Conservation (phyloP, 1,284 basidiomycete genomes). For the Tilletia setariae region DNA sequence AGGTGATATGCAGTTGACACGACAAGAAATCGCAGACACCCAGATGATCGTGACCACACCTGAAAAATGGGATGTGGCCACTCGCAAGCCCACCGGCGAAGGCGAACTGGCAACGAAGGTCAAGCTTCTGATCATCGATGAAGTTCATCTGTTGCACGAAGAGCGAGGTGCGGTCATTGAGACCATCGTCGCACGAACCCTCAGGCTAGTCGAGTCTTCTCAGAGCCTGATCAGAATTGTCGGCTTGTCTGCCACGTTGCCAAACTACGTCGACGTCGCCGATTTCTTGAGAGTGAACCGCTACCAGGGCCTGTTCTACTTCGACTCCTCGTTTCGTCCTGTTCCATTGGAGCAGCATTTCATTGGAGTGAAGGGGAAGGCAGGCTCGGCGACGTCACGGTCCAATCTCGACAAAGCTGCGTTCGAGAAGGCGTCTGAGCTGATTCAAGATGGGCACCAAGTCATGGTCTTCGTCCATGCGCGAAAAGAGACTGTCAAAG, state of each 20-base stretch:
- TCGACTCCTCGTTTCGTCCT: conserved; percentile 94
- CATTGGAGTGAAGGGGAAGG: conserved; percentile 89
- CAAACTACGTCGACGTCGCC: conserved; percentile 95
- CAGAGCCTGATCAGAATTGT: conserved; percentile 98
- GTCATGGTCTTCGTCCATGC: conserved; percentile 99
- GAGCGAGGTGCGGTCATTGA: conserved; percentile 98
- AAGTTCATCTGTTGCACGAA: conserved; percentile 95
- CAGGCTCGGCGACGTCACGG: conserved; percentile 69
- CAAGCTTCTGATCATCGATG: conserved; percentile 94
- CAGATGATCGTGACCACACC: conserved; percentile 99
- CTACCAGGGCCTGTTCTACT: conserved; percentile 92
- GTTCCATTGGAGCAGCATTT: conserved; percentile 98
- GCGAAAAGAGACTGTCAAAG: conserved; percentile 95
- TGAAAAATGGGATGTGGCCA: conserved; percentile 99
- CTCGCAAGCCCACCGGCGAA: conserved; percentile 91
- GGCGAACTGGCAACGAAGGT: conserved; percentile 83
- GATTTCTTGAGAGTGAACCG: conserved; percentile 90
- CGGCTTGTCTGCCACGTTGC: conserved; percentile 93
- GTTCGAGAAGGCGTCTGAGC: conserved; percentile 68
- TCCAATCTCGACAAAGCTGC: conserved; percentile 85
- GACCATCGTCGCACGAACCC: conserved; percentile 92
- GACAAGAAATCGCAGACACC: conserved; percentile 87
- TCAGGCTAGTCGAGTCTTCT: conserved; percentile 89
- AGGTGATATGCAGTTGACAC: conserved; percentile 98
- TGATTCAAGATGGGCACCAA: conserved; percentile 65